Percentiles rank a stretch among this genome's conserved stretches.
Evolutionary conservation across 805 yeast genomes (phyloP).

Genomic region (Nakazawaea laoshanensis): DNA sequence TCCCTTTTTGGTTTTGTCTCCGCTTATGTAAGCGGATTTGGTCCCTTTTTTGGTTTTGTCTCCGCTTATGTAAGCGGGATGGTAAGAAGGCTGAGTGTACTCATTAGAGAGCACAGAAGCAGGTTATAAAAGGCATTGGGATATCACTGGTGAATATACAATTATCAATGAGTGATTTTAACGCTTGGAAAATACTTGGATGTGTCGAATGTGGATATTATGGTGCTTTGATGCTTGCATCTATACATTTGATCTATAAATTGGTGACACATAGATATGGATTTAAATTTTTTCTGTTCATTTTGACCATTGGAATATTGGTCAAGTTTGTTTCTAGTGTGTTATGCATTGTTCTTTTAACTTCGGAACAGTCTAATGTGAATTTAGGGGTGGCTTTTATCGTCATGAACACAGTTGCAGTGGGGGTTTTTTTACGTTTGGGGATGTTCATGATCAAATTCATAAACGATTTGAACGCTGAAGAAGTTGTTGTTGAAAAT

Average conservation of each 20-base stretch:
- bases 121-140: too few species aligned
- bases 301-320: too few species aligned
- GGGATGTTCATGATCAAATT: background rate
- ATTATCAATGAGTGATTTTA: too few species aligned
- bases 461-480: background rate
- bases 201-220: background rate
- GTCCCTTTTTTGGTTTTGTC: background rate
- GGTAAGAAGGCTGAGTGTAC: too few species aligned
- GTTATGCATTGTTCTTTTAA: background rate
- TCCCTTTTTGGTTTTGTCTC: background rate
- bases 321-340: background rate
- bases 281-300: too few species aligned
- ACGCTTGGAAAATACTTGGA: too few species aligned
- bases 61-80: constrained; percentile 5
- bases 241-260: background rate
- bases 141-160: too few species aligned
- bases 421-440: constrained; percentile 5
- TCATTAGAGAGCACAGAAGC: too few species aligned
- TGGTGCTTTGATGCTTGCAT: background rate
- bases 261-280: too few species aligned
- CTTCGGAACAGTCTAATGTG: background rate
- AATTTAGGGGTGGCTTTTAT: constrained; percentile 1
- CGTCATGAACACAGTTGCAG: constrained; percentile 1
- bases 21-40: constrained; percentile 3
- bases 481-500: background rate